Conservation (phyloP, 768 basidiomycete species). For the Trametes gibbosa region DNA sequence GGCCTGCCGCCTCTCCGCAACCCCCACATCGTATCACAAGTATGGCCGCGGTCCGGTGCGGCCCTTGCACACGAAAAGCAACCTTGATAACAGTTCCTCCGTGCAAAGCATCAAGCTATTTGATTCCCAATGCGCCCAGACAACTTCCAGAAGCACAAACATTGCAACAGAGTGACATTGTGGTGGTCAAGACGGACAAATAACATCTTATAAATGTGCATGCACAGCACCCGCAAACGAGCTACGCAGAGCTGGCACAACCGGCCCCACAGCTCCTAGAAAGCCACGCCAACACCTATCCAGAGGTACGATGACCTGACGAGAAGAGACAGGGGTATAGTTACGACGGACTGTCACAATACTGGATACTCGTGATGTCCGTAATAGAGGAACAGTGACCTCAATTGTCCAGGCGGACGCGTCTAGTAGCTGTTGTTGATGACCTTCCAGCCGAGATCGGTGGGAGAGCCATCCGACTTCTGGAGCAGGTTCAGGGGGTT, state of each 20-base stretch:
- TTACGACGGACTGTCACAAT: background rate
- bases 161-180: slow-evolving; percentile 9
- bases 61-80: background rate
- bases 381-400: background rate
- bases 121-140: too few species aligned
- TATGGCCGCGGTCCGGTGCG: background rate
- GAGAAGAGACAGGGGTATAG: slow-evolving; percentile 13
- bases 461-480: slow-evolving; percentile 43
- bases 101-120: too few species aligned
- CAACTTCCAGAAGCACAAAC: too few species aligned
- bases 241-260: slow-evolving; percentile 8
- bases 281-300: slow-evolving; percentile 20
- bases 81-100: background rate
- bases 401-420: background rate
- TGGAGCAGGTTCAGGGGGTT: slow-evolving; percentile 55
- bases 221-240: slow-evolving; percentile 18
- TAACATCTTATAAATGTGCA: slow-evolving; percentile 2
- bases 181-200: background rate
- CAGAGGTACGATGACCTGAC: slow-evolving; percentile 18
- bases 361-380: background rate
- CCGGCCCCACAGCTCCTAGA: slow-evolving; percentile 3
- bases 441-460: slow-evolving; percentile 49
- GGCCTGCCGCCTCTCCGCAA: slow-evolving; percentile 4
- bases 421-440: slow-evolving; percentile 31
- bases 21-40: background rate